Conservation (phyloP, 257 asterid genomes). For the Nicotiana otophora region DNA sequence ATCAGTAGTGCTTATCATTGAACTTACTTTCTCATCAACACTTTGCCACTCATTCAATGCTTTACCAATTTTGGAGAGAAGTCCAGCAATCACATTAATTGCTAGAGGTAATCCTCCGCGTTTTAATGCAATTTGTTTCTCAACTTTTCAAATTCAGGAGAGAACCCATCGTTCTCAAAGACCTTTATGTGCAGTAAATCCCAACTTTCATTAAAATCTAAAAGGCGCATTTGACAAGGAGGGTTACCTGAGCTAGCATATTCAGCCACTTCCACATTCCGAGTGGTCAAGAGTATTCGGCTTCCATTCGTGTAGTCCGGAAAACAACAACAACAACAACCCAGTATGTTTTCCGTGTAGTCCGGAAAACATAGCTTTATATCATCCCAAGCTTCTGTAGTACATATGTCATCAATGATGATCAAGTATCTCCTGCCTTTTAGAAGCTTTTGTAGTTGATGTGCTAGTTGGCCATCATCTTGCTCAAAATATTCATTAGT, state of each 20-base stretch:
- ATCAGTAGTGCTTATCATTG: not conserved
- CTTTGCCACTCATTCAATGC: not conserved
- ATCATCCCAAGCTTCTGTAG: not conserved
- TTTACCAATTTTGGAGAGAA: not conserved
- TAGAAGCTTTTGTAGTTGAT: not conserved
- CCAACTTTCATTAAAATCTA: conserved; percentile 12
- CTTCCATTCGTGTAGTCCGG: conserved; percentile 9
- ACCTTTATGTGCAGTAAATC: not conserved
- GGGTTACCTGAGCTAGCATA: not conserved
- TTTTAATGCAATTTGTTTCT: not conserved
- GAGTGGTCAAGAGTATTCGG: conserved; percentile 15
- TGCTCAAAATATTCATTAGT: not conserved
- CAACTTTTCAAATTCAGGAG: not conserved
- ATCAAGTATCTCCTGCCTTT: conserved; percentile 3
- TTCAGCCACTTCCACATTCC: not conserved
- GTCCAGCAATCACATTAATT: not conserved
- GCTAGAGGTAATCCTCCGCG: conserved; percentile 14
- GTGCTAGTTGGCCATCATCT: not conserved
- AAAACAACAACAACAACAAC: too few relatives aligned
- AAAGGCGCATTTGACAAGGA: not conserved
- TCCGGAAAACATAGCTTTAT: not conserved
- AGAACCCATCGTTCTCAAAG: not conserved
- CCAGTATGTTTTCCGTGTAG: too few relatives aligned
- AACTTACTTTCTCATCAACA: not conserved
- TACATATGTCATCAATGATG: conserved; percentile 17